phyloP scores from a whole-genome alignment of 2,329 filamentous ascomycete species.

The Metarhizium brunneum region DNA sequence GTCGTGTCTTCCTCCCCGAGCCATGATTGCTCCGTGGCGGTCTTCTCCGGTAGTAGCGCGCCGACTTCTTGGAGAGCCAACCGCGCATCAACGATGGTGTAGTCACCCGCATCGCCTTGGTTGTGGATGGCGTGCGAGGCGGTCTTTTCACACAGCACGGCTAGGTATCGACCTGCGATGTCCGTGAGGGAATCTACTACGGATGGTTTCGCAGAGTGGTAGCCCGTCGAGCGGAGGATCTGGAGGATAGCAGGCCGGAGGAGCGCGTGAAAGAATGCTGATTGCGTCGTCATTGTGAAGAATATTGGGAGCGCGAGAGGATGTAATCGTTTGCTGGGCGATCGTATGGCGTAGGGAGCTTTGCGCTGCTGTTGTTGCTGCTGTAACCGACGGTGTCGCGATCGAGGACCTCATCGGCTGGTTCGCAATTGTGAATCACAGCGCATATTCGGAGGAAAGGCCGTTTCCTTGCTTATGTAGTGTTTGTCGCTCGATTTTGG shows the following conservation, averaged over 20 bases:
- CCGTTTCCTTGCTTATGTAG: background rate
- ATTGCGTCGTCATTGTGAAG: conserved; percentile 34
- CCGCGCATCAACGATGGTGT: conserved; percentile 62
- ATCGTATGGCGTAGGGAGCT: background rate
- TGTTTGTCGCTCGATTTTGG: background rate
- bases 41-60: conserved; percentile 59
- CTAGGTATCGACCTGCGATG: conserved; percentile 72
- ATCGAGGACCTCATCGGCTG: conserved; percentile 21
- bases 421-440: conserved; percentile 13
- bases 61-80: conserved; percentile 79
- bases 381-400: conserved; percentile 17
- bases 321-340: background rate
- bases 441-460: conserved; percentile 17
- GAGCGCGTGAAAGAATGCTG: conserved; percentile 58
- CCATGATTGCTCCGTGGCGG: conserved; percentile 60
- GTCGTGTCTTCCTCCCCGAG: conserved; percentile 64
- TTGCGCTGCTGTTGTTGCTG: conserved; percentile 7
- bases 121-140: conserved; percentile 62
- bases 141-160: conserved; percentile 63
- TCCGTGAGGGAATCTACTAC: conserved; percentile 86
- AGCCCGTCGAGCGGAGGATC: conserved; percentile 84
- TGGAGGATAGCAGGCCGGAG: conserved; percentile 82
- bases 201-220: conserved; percentile 70
- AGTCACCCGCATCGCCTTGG: conserved; percentile 43
- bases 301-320: background rate